phyloP scores from a whole-genome alignment of 331 rosid genomes.

The Stylosanthes scabra region DNA sequence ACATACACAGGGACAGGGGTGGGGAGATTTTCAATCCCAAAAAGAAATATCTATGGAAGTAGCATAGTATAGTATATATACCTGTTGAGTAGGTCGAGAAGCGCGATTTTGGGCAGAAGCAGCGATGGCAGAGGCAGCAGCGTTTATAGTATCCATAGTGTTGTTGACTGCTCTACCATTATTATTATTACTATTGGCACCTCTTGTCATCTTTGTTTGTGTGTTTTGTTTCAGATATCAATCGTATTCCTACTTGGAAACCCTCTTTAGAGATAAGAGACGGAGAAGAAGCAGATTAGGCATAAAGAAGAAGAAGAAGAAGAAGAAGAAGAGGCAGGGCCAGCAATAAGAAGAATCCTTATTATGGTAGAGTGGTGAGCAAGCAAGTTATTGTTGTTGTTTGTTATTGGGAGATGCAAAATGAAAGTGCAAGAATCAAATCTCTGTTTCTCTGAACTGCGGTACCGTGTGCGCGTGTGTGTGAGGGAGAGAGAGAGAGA shows the following conservation, averaged over 20 bases:
- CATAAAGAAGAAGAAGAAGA: background rate
- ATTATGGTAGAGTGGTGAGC: conserved; percentile 20
- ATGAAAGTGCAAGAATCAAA: conserved; percentile 5
- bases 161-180: conserved; percentile 50
- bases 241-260: background rate
- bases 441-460: background rate
- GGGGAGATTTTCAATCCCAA: conserved; percentile 25
- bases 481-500: background rate
- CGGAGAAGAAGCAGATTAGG: background rate
- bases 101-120: conserved; percentile 68
- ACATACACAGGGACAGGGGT: background rate
- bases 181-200: conserved; percentile 43
- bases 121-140: conserved; percentile 91
- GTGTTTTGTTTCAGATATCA: background rate
- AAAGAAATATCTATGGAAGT: conserved; percentile 17
- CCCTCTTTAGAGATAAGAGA: background rate
- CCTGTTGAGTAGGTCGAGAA: conserved; percentile 69
- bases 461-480: background rate
- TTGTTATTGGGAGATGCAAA: conserved; percentile 12
- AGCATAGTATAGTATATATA: conserved; percentile 16
- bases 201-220: conserved; percentile 54
- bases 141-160: conserved; percentile 85
- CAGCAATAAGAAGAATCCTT: too few species aligned
- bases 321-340: background rate
- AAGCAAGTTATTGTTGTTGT: conserved; percentile 31